Evolutionary conservation across 2,329 filamentous ascomycete species (phyloP), one percentile per base, ranked within the genome.

Genomic region (Scedosporium minutisporum): DNA sequence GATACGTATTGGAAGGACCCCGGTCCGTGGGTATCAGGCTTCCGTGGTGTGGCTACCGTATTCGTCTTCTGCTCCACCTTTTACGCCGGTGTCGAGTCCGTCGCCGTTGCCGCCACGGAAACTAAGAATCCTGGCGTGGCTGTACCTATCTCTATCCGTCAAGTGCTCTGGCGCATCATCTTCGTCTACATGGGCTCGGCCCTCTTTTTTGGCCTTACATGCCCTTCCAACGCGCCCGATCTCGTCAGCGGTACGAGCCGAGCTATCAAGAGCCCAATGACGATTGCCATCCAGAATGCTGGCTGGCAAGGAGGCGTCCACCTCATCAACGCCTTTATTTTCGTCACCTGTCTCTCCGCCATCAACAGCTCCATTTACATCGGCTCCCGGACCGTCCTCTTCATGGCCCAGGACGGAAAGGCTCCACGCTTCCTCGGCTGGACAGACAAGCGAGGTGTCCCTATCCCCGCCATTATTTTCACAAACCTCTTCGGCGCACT

Each of bases 321-420:
- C 69, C 80, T 93, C 1, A 88, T 93, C 76, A 93, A 93, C 66
- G 87, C 86, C 46, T 87, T 91, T 69, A 90, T 91, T 68, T 81
- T 93, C 60, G 77, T 90, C 7, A 90, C 89, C 12, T 89, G 89
- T 62, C 77, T 91, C 44, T 87, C 82, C 0, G 87, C 88, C 18
- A 83, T 88, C 67, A 93, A 93, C 74, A 86, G 84, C 61, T 89
- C 87, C 7, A 88, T 93, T 65, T 93, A 92, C 71, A 90, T 93
- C 66, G 86, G 85, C 55, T 89, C 87, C 3, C 83, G 90, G 23
- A 92, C 89, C 0, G 74, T 93, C 1, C 75, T 92, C 0, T 91
- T 86, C 75, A 89, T 93, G 85, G 88, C 88, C 0, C 86, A 90
- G 68, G 85, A 86, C 55, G 79, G 83, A 57, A 90, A 89, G 72